Evolutionary conservation across 805 yeast genomes (phyloP).

Genomic region (Saccharomycopsis olivae): DNA sequence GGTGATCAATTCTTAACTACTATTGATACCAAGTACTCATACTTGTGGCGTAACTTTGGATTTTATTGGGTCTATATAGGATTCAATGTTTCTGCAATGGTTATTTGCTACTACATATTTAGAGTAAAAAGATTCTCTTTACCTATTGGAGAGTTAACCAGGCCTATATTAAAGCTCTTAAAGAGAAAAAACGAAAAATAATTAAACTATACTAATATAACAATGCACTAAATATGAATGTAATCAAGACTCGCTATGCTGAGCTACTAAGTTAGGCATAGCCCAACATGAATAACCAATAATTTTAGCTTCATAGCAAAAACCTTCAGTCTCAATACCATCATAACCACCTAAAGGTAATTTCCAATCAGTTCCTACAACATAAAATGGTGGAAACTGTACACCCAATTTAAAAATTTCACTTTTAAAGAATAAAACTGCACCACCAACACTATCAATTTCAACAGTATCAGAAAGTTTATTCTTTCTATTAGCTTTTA

Average conservation of each 20-base stretch:
- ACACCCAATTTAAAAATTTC: conserved; percentile 34
- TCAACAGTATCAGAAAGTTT: conserved; percentile 3
- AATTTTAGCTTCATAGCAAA: conserved; percentile 36
- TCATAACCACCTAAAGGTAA: conserved; percentile 33
- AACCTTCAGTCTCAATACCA: conserved; percentile 43
- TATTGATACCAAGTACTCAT: conserved; percentile 30
- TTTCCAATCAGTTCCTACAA: conserved; percentile 33
- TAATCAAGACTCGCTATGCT: conserved; percentile 24
- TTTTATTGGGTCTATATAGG: conserved; percentile 36
- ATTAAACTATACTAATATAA: too few species aligned
- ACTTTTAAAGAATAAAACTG: conserved; percentile 34
- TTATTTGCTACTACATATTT: conserved; percentile 26
- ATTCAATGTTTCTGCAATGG: conserved; percentile 33
- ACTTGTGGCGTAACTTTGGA: conserved; percentile 65
- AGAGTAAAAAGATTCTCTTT: too few species aligned
- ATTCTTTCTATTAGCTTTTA: conserved; percentile 15
- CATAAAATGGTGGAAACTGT: conserved; percentile 31
- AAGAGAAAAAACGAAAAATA: too few species aligned
- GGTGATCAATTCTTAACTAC: conserved; percentile 26
- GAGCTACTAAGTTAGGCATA: conserved; percentile 36
- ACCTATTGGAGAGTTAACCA: too few species aligned
- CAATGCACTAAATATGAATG: too few species aligned
- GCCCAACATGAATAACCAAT: conserved; percentile 40
- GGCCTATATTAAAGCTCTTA: too few species aligned
- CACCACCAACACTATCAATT: conserved; percentile 42